Evolutionary conservation across 371 early-diverging fungal species (phyloP).

Genomic region (Paraphysoderma sedebokerense): DNA sequence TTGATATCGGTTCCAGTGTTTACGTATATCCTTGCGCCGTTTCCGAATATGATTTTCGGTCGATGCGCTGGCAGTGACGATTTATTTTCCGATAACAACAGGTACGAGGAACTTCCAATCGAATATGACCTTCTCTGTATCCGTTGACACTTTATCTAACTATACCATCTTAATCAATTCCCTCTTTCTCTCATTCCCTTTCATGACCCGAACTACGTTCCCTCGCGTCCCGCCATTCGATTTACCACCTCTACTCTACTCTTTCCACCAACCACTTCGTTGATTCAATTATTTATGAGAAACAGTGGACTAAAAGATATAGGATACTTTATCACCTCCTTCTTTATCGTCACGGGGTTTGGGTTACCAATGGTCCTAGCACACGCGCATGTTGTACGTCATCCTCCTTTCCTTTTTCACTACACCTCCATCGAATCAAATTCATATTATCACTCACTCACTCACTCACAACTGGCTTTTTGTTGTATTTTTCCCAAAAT

Average conservation of each 20-base stretch:
- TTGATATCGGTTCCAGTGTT: conserved; percentile 25
- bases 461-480: background rate
- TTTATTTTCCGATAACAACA: conserved; percentile 53
- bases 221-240: background rate
- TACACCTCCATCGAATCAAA: background rate
- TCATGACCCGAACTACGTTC: too few species aligned
- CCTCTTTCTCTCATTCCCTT: too few species aligned
- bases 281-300: too few species aligned
- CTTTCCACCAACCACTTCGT: background rate
- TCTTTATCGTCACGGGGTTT: background rate
- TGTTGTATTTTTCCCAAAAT: background rate
- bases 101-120: too few species aligned
- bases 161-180: too few species aligned
- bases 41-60: conserved; percentile 73
- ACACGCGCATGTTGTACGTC: background rate
- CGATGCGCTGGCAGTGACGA: conserved; percentile 54
- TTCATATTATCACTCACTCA: background rate
- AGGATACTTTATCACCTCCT: background rate
- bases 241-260: background rate
- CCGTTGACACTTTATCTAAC: too few species aligned
- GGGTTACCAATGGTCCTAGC: background rate
- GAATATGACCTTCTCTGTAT: too few species aligned
- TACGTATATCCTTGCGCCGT: conserved; percentile 69
- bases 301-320: background rate
- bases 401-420: background rate